These are phyloP conservation scores for Ophiostoma tasmaniense DNA, from an alignment of 2,329 filamentous ascomycete genomes.

Conservation along the genomic window DNA sequence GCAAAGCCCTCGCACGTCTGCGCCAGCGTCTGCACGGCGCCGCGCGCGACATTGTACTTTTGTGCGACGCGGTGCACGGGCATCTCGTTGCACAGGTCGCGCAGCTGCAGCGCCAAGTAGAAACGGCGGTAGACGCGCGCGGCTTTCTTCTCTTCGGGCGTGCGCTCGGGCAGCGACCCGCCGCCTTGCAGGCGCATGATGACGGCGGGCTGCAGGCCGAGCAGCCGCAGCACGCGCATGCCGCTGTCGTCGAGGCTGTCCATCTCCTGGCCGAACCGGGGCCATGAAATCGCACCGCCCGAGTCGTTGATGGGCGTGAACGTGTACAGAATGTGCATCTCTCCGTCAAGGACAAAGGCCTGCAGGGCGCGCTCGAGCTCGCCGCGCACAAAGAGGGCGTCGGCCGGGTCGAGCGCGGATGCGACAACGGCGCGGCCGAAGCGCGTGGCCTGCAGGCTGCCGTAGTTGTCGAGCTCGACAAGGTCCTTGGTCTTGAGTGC, in stretches of 20 bases:
- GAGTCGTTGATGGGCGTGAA: conserved; percentile 63
- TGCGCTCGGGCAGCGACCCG: conserved; percentile 54
- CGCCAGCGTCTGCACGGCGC: conserved; percentile 61
- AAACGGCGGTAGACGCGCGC: conserved; percentile 62
- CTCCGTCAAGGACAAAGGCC: conserved; percentile 71
- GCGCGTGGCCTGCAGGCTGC: conserved; percentile 42
- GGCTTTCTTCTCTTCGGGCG: conserved; percentile 48
- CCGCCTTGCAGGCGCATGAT: conserved; percentile 64
- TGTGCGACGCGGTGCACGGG: conserved; percentile 60
- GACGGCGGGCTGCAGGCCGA: conserved; percentile 59
- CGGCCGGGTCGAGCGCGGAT: conserved; percentile 64
- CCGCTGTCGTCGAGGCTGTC: conserved; percentile 63
- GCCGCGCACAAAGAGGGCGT: conserved; percentile 63
- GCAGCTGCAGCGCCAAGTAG: conserved; percentile 68
- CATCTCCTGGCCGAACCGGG: conserved; percentile 61
- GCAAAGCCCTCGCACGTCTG: conserved; percentile 73
- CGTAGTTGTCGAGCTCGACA: conserved; percentile 44
- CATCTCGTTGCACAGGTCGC: conserved; percentile 68
- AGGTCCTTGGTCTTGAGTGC: conserved; percentile 30
- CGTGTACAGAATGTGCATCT: conserved; percentile 70
- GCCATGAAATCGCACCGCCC: conserved; percentile 54
- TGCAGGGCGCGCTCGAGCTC: conserved; percentile 59
- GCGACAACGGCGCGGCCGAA: conserved; percentile 64
- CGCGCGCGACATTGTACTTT: conserved; percentile 63
- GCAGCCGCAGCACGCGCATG: conserved; percentile 56